phyloP scores from a whole-genome alignment of 495 filamentous ascomycete genomes.

The Friedmanniomyces simplex region DNA sequence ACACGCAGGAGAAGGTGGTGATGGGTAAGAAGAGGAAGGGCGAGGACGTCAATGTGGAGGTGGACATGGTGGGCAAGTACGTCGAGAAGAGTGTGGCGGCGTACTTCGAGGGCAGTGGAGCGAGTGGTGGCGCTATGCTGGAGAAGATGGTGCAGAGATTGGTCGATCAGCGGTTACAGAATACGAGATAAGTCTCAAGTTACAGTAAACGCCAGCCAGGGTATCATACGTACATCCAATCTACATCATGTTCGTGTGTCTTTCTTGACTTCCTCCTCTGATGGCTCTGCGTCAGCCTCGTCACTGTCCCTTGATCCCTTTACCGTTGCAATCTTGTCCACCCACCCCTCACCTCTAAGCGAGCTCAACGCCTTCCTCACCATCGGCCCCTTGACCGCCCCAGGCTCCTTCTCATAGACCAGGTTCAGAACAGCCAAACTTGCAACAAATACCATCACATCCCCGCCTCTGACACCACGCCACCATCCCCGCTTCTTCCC shows the following conservation, averaged over 20 bases:
- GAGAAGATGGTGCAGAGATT: conserved; percentile 76
- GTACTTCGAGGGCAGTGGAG: conserved; percentile 47
- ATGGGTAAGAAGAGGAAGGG: conserved; percentile 71
- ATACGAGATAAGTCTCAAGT: neutral
- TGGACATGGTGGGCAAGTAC: conserved; percentile 97
- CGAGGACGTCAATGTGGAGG: conserved; percentile 89
- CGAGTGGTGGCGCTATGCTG: conserved; percentile 53
- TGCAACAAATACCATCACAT: conserved; percentile 69
- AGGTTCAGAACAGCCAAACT: conserved; percentile 67
- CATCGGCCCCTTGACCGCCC: conserved; percentile 53
- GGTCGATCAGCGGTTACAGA: conserved; percentile 59
- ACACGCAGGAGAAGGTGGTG: conserved; percentile 89
- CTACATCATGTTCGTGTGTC: neutral
- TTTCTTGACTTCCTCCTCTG: neutral
- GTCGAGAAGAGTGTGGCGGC: conserved; percentile 85
- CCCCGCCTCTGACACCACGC: conserved; percentile 67
- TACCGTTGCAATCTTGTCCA: conserved; percentile 28
- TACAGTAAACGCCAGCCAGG: neutral
- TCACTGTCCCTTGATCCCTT: neutral
- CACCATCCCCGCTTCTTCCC: conserved; percentile 77
- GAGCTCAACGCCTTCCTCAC: conserved; percentile 65
- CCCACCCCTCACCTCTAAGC: conserved; percentile 60
- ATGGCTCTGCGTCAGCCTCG: neutral
- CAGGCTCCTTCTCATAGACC: conserved; percentile 62
- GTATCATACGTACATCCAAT: neutral